These are phyloP conservation scores for Phaeosphaeria sp. DNA, from an alignment of 2,329 filamentous ascomycete genomes.

Conservation along the genomic window DNA sequence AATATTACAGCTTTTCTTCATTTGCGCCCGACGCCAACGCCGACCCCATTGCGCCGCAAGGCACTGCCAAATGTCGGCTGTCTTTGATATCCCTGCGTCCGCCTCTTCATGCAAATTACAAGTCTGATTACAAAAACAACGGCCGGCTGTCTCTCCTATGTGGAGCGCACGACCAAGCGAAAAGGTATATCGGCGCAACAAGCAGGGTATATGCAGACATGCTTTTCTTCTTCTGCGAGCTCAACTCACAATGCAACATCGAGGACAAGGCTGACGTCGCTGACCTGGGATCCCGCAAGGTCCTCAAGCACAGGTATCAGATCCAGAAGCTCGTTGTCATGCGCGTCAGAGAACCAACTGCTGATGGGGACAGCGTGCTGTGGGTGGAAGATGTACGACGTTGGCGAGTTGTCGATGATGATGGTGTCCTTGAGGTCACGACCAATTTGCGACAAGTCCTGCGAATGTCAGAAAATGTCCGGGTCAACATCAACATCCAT, in stretches of 20 bases:
- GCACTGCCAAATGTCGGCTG: not conserved
- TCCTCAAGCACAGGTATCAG: conserved; percentile 98
- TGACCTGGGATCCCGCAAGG: conserved; percentile 83
- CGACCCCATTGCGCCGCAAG: not conserved
- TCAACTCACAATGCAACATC: conserved; percentile 73
- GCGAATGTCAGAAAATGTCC: not conserved
- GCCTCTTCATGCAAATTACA: conserved; percentile 47
- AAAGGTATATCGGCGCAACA: conserved; percentile 27
- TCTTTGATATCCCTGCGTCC: conserved; percentile 6
- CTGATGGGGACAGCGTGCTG: conserved; percentile 99
- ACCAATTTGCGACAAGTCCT: conserved; percentile 94
- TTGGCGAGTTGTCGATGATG: conserved; percentile 99
- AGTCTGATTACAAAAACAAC: conserved; percentile 48
- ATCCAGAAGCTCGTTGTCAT: conserved; percentile 98
- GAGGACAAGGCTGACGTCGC: conserved; percentile 95
- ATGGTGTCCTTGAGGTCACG: conserved; percentile 96
- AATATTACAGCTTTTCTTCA: conserved; percentile 39
- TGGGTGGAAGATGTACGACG: conserved; percentile 98
- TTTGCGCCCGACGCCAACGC: conserved; percentile 9
- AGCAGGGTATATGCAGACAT: conserved; percentile 33
- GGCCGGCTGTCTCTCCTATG: conserved; percentile 7
- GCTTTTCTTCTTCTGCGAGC: conserved; percentile 22
- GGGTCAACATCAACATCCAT: not conserved
- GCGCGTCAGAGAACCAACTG: conserved; percentile 99
- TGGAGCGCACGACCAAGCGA: conserved; percentile 19